Conservation (phyloP, 306 rosid genomes). For the Oemleria cerasiformis region DNA sequence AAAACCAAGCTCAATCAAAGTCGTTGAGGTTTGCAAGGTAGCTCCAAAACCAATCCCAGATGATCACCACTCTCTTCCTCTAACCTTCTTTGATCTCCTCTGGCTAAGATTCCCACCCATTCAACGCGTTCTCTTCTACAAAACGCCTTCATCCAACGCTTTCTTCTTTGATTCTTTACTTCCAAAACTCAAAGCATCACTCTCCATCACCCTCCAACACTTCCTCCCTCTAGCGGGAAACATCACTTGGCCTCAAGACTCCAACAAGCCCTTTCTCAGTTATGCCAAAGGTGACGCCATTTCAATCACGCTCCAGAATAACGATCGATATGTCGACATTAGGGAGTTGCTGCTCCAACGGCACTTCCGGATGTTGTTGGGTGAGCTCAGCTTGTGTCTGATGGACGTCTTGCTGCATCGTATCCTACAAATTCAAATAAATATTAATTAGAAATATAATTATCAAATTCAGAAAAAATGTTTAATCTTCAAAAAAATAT, state of each 20-base stretch:
- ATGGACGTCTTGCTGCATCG: no score
- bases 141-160: slow-evolving; percentile 10
- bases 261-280: slow-evolving; percentile 34
- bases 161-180: slow-evolving; percentile 10
- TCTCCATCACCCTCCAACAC: slow-evolving; percentile 59
- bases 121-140: slow-evolving; percentile 40
- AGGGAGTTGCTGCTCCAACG: no score
- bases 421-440: no score
- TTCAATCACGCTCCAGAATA: no score
- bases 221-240: slow-evolving; percentile 49
- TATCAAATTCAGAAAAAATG: no score
- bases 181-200: slow-evolving; percentile 49
- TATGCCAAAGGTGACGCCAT: slow-evolving; percentile 30
- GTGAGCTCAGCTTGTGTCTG: no score
- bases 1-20: neutral
- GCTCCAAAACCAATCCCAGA: neutral
- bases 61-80: neutral
- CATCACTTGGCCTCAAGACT: slow-evolving; percentile 42
- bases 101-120: slow-evolving; percentile 14
- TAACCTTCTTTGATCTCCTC: slow-evolving; percentile 13
- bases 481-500: no score
- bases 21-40: slow-evolving; percentile 4
- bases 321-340: no score
- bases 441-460: no score
- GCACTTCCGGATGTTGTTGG: no score